These are phyloP conservation scores for Irpex lacteus DNA, from an alignment of 1,284 basidiomycete genomes.

Conservation along the genomic window DNA sequence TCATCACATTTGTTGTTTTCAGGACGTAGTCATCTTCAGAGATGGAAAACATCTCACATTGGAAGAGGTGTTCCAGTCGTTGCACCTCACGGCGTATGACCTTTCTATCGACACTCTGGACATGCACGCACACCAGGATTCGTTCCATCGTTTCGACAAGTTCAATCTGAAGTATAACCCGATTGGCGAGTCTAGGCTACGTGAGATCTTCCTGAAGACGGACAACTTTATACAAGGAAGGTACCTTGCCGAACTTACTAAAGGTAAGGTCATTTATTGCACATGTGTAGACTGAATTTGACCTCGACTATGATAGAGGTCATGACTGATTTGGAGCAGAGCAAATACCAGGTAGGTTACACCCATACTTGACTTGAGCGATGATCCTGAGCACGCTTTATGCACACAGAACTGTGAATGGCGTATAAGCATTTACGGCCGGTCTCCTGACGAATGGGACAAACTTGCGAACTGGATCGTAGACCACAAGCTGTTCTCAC, in stretches of 20 bases:
- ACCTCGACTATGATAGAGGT: conserved; percentile 59
- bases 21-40: conserved; percentile 96
- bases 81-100: conserved; percentile 96
- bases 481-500: conserved; percentile 90
- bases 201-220: conserved; percentile 99
- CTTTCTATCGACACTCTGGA: conserved; percentile 98
- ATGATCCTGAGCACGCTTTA: too few relatives aligned
- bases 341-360: conserved; percentile 87
- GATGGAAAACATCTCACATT: conserved; percentile 91
- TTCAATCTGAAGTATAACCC: conserved; percentile 95
- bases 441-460: conserved; percentile 87
- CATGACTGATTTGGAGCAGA: conserved; percentile 94
- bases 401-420: conserved; percentile 82
- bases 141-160: conserved; percentile 97
- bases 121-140: conserved; percentile 98
- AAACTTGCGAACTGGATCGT: conserved; percentile 98
- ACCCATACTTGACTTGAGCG: neutral
- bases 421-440: conserved; percentile 95
- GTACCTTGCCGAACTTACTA: conserved; percentile 94
- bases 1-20: neutral
- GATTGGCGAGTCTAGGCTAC: conserved; percentile 90
- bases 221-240: conserved; percentile 92
- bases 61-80: conserved; percentile 91
- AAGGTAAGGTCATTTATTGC: conserved; percentile 46
- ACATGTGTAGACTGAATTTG: too few relatives aligned